A percentile compares a stretch with the other conserved stretches of the same genome.
Evolutionary conservation across 1,284 basidiomycete genomes (phyloP).

Genomic region (Phaffia rhodozyma): DNA sequence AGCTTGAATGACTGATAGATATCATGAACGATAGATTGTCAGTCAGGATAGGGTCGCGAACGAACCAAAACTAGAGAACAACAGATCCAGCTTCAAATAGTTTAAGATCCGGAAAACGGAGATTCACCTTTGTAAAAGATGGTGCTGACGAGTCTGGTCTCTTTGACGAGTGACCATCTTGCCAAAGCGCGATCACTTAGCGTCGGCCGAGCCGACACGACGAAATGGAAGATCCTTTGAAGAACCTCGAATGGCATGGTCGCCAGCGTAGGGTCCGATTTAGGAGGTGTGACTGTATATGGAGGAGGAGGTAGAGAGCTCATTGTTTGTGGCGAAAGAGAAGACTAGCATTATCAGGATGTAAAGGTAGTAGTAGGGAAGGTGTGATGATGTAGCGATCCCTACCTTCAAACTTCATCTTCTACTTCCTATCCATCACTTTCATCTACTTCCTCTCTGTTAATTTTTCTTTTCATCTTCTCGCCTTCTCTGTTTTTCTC

Average conservation of each 20-base stretch:
- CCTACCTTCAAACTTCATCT: too few relatives aligned
- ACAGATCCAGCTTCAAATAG: conserved; percentile 45
- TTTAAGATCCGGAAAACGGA: conserved; percentile 48
- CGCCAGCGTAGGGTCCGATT: not conserved
- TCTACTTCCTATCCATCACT: not conserved
- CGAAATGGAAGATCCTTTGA: not conserved
- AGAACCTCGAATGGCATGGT: conserved; percentile 1
- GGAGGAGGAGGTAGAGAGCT: not conserved
- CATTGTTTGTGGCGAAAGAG: not conserved
- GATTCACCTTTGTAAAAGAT: conserved; percentile 4
- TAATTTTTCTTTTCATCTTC: not conserved
- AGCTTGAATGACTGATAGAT: conserved; percentile 27
- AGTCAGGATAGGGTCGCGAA: conserved; percentile 28
- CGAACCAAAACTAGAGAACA: conserved; percentile 37
- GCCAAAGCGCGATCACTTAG: not conserved
- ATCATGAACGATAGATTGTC: too few relatives aligned
- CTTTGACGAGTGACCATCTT: not conserved
- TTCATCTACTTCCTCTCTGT: not conserved
- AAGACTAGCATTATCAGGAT: not conserved
- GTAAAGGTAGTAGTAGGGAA: not conserved
- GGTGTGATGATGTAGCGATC: not conserved
- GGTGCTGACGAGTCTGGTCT: not conserved
- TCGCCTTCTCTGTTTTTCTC: not conserved
- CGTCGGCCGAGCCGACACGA: not conserved
- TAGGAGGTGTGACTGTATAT: not conserved